Evolutionary conservation across 345 rosid genomes (phyloP).

Genomic region (Eucalyptus cladocalyx): DNA sequence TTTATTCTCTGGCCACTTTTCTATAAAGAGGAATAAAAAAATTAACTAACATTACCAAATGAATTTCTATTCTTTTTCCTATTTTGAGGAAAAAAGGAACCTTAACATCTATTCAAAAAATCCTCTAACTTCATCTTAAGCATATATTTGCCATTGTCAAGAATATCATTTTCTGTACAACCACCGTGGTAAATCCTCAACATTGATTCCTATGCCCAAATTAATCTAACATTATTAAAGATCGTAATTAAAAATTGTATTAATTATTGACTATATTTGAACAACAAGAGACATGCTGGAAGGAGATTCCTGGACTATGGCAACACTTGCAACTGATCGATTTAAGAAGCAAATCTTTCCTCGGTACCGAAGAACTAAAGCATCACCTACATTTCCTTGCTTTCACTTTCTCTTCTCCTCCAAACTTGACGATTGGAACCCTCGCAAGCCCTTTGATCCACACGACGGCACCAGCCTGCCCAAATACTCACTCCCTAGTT

Average conservation of each 20-base stretch:
- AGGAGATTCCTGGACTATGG: background rate
- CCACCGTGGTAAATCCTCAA: background rate
- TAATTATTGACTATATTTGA: background rate
- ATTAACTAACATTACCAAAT: too few species aligned
- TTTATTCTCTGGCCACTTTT: too few species aligned
- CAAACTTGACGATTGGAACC: background rate
- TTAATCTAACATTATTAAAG: background rate
- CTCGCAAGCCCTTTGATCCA: background rate
- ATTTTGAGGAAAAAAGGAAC: too few species aligned
- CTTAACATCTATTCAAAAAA: background rate
- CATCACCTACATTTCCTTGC: background rate
- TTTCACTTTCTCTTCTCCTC: background rate
- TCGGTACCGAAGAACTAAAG: background rate
- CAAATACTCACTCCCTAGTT: background rate
- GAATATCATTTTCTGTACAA: background rate
- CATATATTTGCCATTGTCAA: background rate
- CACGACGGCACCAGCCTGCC: accelerated
- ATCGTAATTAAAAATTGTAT: background rate
- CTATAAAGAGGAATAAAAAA: accelerated
- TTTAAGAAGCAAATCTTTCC: background rate
- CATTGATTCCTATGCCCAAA: background rate
- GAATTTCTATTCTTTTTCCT: too few species aligned
- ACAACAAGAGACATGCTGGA: background rate
- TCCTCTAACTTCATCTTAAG: background rate
- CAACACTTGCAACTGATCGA: background rate